Evolutionary conservation across 2,329 filamentous ascomycete genomes (phyloP), one percentile per base, ranked within the genome.

Genomic region (Gremmenia infestans): DNA sequence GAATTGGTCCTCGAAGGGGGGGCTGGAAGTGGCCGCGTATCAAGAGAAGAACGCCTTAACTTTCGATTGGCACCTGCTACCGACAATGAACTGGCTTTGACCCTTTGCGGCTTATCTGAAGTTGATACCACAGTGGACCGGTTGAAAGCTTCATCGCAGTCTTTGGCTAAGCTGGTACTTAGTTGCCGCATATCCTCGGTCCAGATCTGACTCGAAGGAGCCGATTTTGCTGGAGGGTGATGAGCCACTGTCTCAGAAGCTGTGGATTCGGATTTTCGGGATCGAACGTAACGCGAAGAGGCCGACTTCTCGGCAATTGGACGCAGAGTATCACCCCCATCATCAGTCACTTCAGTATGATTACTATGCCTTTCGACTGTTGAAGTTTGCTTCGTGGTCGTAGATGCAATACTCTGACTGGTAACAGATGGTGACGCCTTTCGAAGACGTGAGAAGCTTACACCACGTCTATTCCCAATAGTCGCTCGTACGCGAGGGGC

Each of bases 81-180:
- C 28, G 58, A 52, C 23, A 36, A 35, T 43, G 58, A 32, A 42
- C n/a, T 28, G 3, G 37, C 46, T 36, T 23, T 12, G n/a, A 42
- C 19, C 23, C 36, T 45, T 35, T 15, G 22, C 19, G 5, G 8
- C 12, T 23, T 40, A 19, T 57, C 47, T 46, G 40, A 23, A 12
- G 46, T 42, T 25, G 55, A 45, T 28, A 52, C 22, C 80, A 71
- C 0, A 78, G 86, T 53, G 75, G 79, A 63, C 43, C 87, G 85
- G 67, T 90, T 92, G 75, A 97, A 97, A 1, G 92, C 92, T 66
- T 94, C 89, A 67, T 97, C 92, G 67, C 92, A 95, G 56, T 94
- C 89, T 71, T 91, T 90, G 50, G 91, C 90, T 59, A 97, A 85
- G 65, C 91, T 91, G 65, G 82, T 83, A 64, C 91, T 96, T 55